Percentiles rank a stretch among this genome's conserved stretches.
phyloP scores from a whole-genome alignment of 805 yeast species.

The Lipomyces chichibuensis region DNA sequence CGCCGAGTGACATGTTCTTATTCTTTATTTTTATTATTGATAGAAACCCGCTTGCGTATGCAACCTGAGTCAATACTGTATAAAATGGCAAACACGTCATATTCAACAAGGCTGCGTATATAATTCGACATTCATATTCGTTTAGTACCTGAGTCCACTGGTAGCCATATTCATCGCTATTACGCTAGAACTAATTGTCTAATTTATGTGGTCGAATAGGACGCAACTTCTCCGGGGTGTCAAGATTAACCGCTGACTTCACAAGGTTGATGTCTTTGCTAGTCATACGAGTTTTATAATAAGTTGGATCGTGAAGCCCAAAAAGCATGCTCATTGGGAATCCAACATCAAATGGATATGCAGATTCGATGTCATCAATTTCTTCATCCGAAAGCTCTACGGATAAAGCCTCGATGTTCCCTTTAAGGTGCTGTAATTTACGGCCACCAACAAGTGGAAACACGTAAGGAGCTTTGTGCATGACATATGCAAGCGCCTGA shows the following conservation, averaged over 20 bases:
- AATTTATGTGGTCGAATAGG: not conserved
- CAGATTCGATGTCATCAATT: constrained; percentile 4
- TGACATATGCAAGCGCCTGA: constrained; percentile 8
- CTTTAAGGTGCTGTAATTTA: not conserved
- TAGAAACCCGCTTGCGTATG: no score
- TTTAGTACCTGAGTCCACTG: no score
- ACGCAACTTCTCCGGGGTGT: not conserved
- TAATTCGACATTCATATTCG: no score
- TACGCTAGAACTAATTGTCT: not conserved
- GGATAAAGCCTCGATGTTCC: constrained; percentile 6
- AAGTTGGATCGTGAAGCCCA: not conserved
- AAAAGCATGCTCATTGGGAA: constrained; percentile 4
- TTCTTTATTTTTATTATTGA: no score
- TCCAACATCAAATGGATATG: constrained; percentile 1
- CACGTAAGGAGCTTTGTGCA: constrained; percentile 11
- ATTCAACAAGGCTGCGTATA: no score
- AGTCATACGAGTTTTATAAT: constrained; percentile 2
- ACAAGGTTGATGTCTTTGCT: constrained; percentile 4
- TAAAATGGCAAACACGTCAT: no score
- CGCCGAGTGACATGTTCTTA: no score
- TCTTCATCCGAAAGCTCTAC: constrained; percentile 9
- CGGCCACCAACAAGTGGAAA: constrained; percentile 7
- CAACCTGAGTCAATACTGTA: no score
- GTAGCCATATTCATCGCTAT: no score
- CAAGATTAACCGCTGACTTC: not conserved